Evolutionary conservation across 2,329 filamentous ascomycete species (phyloP).

Genomic region (Arthroderma sp.): DNA sequence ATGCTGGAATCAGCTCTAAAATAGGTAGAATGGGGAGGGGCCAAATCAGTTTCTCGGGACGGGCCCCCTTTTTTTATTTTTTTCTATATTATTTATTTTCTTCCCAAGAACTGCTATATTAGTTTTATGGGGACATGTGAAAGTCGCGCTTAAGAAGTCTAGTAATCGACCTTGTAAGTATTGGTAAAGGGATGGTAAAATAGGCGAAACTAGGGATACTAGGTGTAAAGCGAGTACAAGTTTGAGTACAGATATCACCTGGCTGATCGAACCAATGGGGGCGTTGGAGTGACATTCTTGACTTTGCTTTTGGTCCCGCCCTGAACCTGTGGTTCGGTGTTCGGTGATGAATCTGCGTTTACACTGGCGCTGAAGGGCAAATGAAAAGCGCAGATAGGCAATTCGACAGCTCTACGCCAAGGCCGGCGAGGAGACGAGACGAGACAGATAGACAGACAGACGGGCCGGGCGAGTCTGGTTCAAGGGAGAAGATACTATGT

Average conservation of each 20-base stretch:
- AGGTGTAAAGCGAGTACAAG: neutral
- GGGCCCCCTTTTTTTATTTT: constrained; percentile 1
- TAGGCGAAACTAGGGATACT: neutral
- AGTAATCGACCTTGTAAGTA: neutral
- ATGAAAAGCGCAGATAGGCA: no score
- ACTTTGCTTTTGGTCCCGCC: neutral
- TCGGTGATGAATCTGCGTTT: neutral
- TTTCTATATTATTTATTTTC: no score
- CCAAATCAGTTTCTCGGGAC: constrained; percentile 1
- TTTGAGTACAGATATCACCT: no score
- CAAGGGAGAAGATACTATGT: neutral
- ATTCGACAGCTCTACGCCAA: neutral
- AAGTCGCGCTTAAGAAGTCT: constrained; percentile 2
- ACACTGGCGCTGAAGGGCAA: neutral
- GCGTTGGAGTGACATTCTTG: neutral
- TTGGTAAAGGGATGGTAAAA: neutral
- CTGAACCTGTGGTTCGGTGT: constrained; percentile 3
- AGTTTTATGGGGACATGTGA: neutral
- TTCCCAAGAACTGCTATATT: neutral
- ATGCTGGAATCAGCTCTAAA: neutral
- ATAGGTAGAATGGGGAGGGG: neutral
- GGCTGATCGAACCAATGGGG: no score
- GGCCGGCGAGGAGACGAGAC: neutral
- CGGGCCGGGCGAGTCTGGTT: neutral
- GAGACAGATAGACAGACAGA: neutral